phyloP scores from a whole-genome alignment of 208 protist genomes.

The Leishmania lainsoni region DNA sequence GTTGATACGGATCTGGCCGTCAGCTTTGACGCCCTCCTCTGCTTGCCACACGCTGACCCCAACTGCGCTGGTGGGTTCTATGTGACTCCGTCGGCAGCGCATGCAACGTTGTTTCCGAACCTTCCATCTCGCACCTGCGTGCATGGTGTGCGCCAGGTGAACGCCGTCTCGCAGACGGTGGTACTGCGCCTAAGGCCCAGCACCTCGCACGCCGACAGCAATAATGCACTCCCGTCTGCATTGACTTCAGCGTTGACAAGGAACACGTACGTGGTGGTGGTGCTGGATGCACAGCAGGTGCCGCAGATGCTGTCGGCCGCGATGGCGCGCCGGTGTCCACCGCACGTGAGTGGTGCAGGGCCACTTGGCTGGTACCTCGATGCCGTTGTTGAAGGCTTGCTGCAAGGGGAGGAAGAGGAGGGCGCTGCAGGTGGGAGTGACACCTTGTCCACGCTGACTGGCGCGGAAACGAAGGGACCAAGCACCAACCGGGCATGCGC shows the following conservation, averaged over 20 bases:
- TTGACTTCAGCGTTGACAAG: neutral
- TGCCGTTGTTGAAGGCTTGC: conserved; percentile 18
- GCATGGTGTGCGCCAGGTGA: conserved; percentile 7
- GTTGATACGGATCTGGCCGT: conserved; percentile 23
- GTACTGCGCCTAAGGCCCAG: conserved; percentile 3
- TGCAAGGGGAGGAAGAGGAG: neutral
- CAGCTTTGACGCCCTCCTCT: conserved; percentile 17
- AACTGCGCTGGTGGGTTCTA: neutral
- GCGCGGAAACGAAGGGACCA: neutral
- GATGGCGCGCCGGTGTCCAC: conserved; percentile 17
- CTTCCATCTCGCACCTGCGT: conserved; percentile 9
- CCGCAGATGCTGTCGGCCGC: conserved; percentile 21
- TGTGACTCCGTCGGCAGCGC: neutral
- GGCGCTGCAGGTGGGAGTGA: neutral
- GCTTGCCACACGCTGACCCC: neutral
- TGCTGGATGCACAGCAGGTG: conserved; percentile 36
- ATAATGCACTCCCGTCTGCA: neutral
- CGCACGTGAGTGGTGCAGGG: conserved; percentile 27
- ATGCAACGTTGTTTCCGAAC: neutral
- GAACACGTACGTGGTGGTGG: conserved; percentile 12
- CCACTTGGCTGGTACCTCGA: conserved; percentile 33
- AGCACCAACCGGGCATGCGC: neutral
- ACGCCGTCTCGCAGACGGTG: conserved; percentile 33
- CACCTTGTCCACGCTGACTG: neutral
- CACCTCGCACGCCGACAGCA: neutral